Evolutionary conservation across 2,329 filamentous ascomycete genomes (phyloP).

Genomic region (Cercospora citrullina): DNA sequence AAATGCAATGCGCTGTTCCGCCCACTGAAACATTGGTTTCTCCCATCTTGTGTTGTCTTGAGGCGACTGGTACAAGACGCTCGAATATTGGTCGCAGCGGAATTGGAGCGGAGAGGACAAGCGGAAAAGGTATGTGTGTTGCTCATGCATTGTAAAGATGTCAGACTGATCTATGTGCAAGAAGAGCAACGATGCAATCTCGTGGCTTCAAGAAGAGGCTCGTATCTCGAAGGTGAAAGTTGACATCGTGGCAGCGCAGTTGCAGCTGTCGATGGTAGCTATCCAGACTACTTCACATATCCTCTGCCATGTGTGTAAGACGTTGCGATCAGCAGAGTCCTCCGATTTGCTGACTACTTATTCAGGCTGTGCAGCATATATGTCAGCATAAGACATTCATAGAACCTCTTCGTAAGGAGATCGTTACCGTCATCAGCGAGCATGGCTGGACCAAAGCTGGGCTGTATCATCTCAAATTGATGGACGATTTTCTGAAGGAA

Average conservation of each 20-base stretch:
- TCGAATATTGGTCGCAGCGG: neutral
- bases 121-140: neutral
- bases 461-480: constrained; percentile 34
- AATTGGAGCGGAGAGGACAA: neutral
- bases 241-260: neutral
- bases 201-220: neutral
- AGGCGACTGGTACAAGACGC: constrained; percentile 38
- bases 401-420: constrained; percentile 33
- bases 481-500: constrained; percentile 38
- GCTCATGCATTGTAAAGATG: neutral
- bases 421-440: constrained; percentile 27
- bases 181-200: constrained; percentile 12
- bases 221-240: neutral
- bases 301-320: neutral
- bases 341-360: no score
- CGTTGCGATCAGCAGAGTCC: neutral
- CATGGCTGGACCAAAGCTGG: constrained; percentile 35
- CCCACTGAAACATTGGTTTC: neutral
- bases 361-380: constrained; percentile 28
- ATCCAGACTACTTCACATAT: constrained; percentile 46
- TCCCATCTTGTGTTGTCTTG: constrained; percentile 40
- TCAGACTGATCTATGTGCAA: neutral
- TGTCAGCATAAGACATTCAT: constrained; percentile 30
- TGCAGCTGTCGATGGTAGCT: constrained; percentile 22
- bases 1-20: neutral